Base-by-base conservation (phyloP, 371 early-diverging fungal genomes). In the Mucor mucedo region DNA sequence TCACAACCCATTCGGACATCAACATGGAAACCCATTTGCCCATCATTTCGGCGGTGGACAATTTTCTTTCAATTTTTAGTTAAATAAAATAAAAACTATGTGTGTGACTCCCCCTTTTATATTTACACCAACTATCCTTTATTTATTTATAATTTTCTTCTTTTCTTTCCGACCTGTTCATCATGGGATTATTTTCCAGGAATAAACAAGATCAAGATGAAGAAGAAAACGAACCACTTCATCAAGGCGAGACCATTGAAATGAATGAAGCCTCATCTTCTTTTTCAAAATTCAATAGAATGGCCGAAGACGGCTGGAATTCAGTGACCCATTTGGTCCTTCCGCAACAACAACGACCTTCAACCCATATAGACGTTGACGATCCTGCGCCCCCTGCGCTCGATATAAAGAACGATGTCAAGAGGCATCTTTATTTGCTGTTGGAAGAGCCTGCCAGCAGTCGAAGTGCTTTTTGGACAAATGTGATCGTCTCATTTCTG, bases 381-480 rank as follows among this genome's bases (percentile, higher is more conserved):
- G 70, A 70, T 39, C 44, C 68, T 10, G 11, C 42, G 3, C 66
- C 62, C 2, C 32, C 50, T 3, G 13, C 56, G 6, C 62, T 53
- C 7, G 75, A 75, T 3, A 71, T 76, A n/a, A 66, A 62, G 11
- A 77, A 71, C 60, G 71, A 66, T 10, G 32, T 73, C 2, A 91
- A 90, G 59, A 76, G 87, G 58, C 73, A 77, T 45, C 74, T 92
- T 32, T 93, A 88, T 45, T 70, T 87, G 1, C 67, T 90, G 14
- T 63, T 90, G 39, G 90, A 90, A 52, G 88, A 88, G 56, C 89
- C 90, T 0, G 84, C 87, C 4, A 87, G 87, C n/a, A 84, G 86
- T 67, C 58, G 70, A 11, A 75, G 82, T 13, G 94, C 94, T 3
- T 92, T 93, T 71, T 78, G 84, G 50, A 80, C 89, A 41, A 92